Evolutionary conservation across 495 filamentous ascomycete genomes (phyloP), one percentile per base, ranked within the genome.

Genomic region (Trichoderma reesei): DNA sequence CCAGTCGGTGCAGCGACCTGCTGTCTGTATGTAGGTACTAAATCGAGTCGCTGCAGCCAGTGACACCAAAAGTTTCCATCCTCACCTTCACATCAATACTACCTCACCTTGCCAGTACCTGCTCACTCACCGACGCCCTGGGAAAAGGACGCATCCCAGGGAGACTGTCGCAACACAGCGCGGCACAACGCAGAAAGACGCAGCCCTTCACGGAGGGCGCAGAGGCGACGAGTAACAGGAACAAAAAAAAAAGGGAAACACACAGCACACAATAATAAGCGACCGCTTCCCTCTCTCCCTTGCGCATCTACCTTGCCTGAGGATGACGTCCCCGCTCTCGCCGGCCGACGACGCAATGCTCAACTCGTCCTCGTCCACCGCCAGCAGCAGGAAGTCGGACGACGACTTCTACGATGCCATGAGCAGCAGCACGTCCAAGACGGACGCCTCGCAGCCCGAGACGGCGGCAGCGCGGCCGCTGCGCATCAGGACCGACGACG

Each of bases 261-360:
- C n/a, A n/a, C n/a, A n/a, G n/a, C n/a, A n/a, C n/a, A n/a, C n/a
- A n/a, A n/a, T n/a, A n/a, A n/a, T n/a, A n/a, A n/a, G n/a, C n/a
- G n/a, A n/a, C n/a, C 20, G 16, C n/a, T 44, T 44, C 31, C 3
- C 33, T 33, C 11, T 60, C 20, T 60, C 26, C n/a, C 16, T 41
- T 39, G 37, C 5, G n/a, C n/a, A n/a, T n/a, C n/a, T n/a, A n/a
- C n/a, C n/a, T 26, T 41, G 16, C 20, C 34, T 3, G 20, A 66
- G 16, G 48, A 76, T 76, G 72, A 70, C 74, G 65, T 68, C 66
- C 64, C 75, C 77, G 44, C 69, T 77, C 41, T 73, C 75, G 64
- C 72, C 72, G 54, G 70, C 71, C 37, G 69, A 65, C 38, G 74
- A 65, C 67, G 66, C 69, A 61, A 69, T 70, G 41, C 72, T 79